Evolutionary conservation across 2,329 filamentous ascomycete genomes (phyloP), one percentile per base, ranked within the genome.

Genomic region (Microascus cirrosus): DNA sequence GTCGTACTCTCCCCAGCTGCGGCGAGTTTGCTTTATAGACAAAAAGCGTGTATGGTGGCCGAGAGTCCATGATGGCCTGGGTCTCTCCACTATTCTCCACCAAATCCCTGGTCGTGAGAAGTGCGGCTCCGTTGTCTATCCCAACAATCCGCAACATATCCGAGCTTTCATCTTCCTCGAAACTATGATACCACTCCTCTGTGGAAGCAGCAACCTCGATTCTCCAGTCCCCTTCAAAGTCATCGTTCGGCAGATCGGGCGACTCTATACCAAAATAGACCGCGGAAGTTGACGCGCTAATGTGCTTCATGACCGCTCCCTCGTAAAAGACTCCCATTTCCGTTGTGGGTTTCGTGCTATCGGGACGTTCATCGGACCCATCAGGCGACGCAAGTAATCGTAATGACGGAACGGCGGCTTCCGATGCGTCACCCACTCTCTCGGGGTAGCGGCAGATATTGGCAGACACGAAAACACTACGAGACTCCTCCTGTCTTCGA

Each of bases 391-490:
- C 76, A 65, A 87, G 95, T 11, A 97, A 73, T 13, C 81, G 81
- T 55, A 97, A 79, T 65, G 95, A 91, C 1, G 88, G 86, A 13
- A 48, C 25, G 8, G 52, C 45, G 22, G 24, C 22, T 13, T 13
- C 24, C 2, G 51, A 53, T 34, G 11, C 24, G 2, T 25, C 48
- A 2, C 52, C 50, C 15, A 48, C 39, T 10, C 78, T 75, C 22
- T 71, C 68, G 13, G 93, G 94, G 65, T 95, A 90, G 28, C 82
- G 71, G 70, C 94, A 99, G 1, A 89, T 92, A 63, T 91, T 97
- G 51, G 91, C 84, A 2, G 91, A 91, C 57, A 99, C 79, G 69
- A 87, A 96, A 2, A 97, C 75, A 1, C 73, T 81, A 4, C 35
- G 51, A 24, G 53, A 39, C 3, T 11, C 28, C 15, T 25, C 28